phyloP scores from a whole-genome alignment of 768 basidiomycete genomes.

The Rhodotorula diobovata region DNA sequence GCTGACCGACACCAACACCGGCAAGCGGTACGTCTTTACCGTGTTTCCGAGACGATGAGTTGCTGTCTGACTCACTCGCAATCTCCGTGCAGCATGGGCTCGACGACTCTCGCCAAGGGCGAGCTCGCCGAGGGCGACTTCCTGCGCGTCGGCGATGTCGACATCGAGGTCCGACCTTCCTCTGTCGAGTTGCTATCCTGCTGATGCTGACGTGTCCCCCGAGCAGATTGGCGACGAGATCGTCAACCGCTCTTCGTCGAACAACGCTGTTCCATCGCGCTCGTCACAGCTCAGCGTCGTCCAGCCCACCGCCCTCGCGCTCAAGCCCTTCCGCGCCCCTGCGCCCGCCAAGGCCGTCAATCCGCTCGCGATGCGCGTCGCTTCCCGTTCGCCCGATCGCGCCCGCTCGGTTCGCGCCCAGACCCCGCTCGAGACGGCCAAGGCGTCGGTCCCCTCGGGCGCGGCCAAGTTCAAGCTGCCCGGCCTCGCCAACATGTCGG shows the following conservation, averaged over 20 bases:
- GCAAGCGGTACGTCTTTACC: slow-evolving; percentile 32
- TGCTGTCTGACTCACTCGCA: neutral
- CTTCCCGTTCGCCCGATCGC: neutral
- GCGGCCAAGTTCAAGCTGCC: neutral
- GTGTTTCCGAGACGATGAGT: too few species aligned
- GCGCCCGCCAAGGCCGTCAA: neutral
- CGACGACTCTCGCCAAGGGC: neutral
- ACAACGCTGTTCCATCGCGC: too few species aligned
- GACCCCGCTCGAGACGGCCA: neutral
- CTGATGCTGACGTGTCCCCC: too few species aligned
- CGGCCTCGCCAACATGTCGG: too few species aligned
- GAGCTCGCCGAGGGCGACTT: slow-evolving; percentile 33
- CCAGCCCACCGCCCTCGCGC: neutral
- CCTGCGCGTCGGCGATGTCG: slow-evolving; percentile 43
- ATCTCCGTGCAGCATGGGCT: neutral
- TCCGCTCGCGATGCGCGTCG: neutral
- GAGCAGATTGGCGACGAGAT: too few species aligned
- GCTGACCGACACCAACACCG: slow-evolving; percentile 36
- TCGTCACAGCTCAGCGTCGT: neutral
- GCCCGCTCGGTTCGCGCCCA: neutral
- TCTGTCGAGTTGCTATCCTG: too few species aligned
- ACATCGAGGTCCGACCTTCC: slow-evolving; percentile 23
- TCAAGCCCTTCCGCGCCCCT: neutral
- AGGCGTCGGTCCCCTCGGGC: neutral
- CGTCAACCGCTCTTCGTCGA: too few species aligned